Base-by-base conservation (phyloP, 495 filamentous ascomycete genomes). In the Penicillium riverlandense region DNA sequence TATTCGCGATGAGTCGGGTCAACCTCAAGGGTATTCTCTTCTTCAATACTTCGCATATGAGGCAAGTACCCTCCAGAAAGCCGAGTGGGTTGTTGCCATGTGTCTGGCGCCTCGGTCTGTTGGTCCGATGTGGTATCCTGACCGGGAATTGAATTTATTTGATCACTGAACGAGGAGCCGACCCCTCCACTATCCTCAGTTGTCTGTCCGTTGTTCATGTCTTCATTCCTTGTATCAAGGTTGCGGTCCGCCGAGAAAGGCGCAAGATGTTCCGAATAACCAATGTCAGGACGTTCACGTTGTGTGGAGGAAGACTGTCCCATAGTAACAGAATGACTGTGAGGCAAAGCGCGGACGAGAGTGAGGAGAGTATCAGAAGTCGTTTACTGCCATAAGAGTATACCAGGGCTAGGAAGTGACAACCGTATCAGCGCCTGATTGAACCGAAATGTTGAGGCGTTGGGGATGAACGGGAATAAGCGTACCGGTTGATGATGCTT, bases 301-400 rank as follows among this genome's bases (percentile, higher is more conserved):
- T 65, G 63, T 37, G 68, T 68, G 38, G 70, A 72, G 28, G 66
- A 69, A 51, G 65, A 62, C 53, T 71, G 70, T 67, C 70, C 70
- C 70, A 73, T 73, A 71, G 63, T 70, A 71, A 55, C 55, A 61
- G 40, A 37, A 34, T 54, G 35, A 29, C 12, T 38, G 43, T 9
- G 39, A 30, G 37, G 43, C 38, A 47, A 35, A 4, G 22, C 22
- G 22, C 3, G 22, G 22, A 6, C 22, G 14, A 37, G 38, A 55
- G 44, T 48, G 42, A 31, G 42, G 47, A 44, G 43, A 43, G 40
- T 42, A 44, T 57, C 57, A 64, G 35, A 53, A 50, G 39, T 48
- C 48, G 49, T 51, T 49, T 55, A 65, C 53, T 59, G 63, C 63
- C 61, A 70, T 65, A 50, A 29, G 41, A 35, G 42, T 11, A 37